phyloP scores from a whole-genome alignment of 208 protist genomes.

The Trypanosoma avium region DNA sequence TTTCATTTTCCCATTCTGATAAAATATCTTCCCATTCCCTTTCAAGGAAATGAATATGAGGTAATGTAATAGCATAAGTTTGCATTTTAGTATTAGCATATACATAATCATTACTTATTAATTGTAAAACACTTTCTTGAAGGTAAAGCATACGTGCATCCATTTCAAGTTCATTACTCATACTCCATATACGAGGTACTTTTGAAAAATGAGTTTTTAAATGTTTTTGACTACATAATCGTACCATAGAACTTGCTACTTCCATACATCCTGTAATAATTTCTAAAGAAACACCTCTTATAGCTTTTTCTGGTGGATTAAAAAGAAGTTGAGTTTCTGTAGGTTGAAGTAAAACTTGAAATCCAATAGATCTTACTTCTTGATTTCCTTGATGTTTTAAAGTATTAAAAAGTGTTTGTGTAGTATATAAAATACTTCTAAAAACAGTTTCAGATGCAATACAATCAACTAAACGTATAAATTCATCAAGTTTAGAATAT shows the following conservation, averaged over 20 bases:
- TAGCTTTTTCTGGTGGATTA: conserved; percentile 63
- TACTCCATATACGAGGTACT: conserved; percentile 77
- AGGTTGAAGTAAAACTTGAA: conserved; percentile 86
- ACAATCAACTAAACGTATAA: conserved; percentile 89
- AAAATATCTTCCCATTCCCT: conserved; percentile 80
- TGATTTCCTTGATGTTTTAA: conserved; percentile 59
- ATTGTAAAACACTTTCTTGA: conserved; percentile 47
- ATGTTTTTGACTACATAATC: conserved; percentile 79
- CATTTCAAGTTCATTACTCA: conserved; percentile 55
- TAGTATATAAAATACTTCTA: conserved; percentile 55
- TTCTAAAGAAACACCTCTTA: conserved; percentile 60
- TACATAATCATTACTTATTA: conserved; percentile 82
- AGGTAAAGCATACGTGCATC: conserved; percentile 74
- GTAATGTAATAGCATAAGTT: conserved; percentile 74
- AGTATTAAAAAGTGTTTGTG: conserved; percentile 71
- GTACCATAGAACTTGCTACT: conserved; percentile 42
- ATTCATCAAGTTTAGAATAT: conserved; percentile 87
- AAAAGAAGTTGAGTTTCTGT: conserved; percentile 67
- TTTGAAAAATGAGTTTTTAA: conserved; percentile 80
- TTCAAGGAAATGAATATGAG: conserved; percentile 87
- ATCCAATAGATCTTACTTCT: conserved; percentile 77
- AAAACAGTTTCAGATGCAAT: conserved; percentile 88
- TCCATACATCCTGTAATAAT: conserved; percentile 72
- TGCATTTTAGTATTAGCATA: conserved; percentile 74
- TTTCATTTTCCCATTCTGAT: conserved; percentile 71